These are phyloP conservation scores for Cydonia oblonga DNA, from an alignment of 331 rosid genomes.

Conservation along the genomic window DNA sequence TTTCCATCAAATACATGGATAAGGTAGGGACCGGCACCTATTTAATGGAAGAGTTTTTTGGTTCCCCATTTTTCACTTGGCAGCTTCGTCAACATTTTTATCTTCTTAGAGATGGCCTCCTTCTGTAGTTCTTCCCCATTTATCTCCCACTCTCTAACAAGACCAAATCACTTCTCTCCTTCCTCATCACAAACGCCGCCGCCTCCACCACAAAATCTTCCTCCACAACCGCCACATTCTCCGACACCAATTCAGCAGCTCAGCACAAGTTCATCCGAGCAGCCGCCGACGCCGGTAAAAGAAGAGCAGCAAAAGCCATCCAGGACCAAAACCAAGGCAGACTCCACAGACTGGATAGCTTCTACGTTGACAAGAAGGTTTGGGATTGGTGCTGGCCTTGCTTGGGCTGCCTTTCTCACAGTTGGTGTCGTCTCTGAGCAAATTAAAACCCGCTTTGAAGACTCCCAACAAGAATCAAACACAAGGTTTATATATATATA, in stretches of 20 bases:
- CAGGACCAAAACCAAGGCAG: constrained; percentile 29
- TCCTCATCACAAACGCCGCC: constrained; percentile 54
- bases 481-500: constrained; percentile 39
- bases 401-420: constrained; percentile 84
- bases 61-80: neutral
- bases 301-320: constrained; percentile 30
- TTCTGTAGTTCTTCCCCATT: constrained; percentile 55
- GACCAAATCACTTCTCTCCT: constrained; percentile 49
- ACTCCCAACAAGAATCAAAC: constrained; percentile 67
- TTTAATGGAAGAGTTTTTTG: neutral
- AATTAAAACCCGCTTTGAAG: constrained; percentile 83
- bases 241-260: constrained; percentile 31
- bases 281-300: constrained; percentile 20
- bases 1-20: constrained; percentile 25
- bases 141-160: constrained; percentile 48
- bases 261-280: constrained; percentile 30
- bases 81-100: constrained; percentile 10
- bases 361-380: constrained; percentile 67
- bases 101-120: constrained; percentile 49
- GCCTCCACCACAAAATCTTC: constrained; percentile 34
- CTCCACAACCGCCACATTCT: constrained; percentile 40
- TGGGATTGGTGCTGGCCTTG: constrained; percentile 93
- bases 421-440: constrained; percentile 83
- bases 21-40: constrained; percentile 49
- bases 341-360: constrained; percentile 91